Percentiles rank a stretch among this genome's conserved stretches.
Evolutionary conservation across 192 early-diverging fungal genomes (phyloP).

Genomic region (Entomortierella lignicola): DNA sequence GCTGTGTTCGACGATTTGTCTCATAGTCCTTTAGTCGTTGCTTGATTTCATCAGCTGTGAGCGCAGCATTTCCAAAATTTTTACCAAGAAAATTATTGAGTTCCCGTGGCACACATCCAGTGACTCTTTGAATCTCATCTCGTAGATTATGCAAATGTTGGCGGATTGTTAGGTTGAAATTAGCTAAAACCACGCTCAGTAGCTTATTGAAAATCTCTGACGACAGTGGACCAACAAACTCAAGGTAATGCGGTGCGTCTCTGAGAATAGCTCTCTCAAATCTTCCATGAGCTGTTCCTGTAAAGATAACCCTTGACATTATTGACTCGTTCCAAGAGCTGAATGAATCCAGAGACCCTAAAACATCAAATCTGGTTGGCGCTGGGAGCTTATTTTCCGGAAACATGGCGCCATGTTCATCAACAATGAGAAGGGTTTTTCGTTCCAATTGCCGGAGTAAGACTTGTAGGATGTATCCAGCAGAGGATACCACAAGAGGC

Average conservation of each 20-base stretch:
- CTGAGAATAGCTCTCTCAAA: conserved; percentile 20
- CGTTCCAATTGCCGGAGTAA: background rate
- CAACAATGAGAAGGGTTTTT: conserved; percentile 25
- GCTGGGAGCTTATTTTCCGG: background rate
- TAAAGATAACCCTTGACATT: conserved; percentile 22
- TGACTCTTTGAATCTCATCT: conserved; percentile 14
- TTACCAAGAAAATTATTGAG: conserved; percentile 8
- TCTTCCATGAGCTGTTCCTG: conserved; percentile 3
- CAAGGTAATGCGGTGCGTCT: background rate
- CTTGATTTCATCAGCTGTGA: background rate
- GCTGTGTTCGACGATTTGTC: background rate
- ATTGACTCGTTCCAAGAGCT: conserved; percentile 16
- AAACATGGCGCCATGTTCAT: conserved; percentile 38
- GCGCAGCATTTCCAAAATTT: conserved; percentile 5
- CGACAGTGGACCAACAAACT: no score
- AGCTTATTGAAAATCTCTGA: background rate
- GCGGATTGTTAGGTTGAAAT: background rate
- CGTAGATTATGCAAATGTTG: background rate
- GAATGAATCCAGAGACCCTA: conserved; percentile 20
- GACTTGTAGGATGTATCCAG: background rate
- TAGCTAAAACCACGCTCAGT: background rate
- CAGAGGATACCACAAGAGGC: background rate
- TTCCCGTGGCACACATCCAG: conserved; percentile 35
- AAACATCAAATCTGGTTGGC: background rate
- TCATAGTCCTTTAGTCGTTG: background rate